phyloP scores from a whole-genome alignment of 1,284 basidiomycete species.

The Cystobasidium sp. region DNA sequence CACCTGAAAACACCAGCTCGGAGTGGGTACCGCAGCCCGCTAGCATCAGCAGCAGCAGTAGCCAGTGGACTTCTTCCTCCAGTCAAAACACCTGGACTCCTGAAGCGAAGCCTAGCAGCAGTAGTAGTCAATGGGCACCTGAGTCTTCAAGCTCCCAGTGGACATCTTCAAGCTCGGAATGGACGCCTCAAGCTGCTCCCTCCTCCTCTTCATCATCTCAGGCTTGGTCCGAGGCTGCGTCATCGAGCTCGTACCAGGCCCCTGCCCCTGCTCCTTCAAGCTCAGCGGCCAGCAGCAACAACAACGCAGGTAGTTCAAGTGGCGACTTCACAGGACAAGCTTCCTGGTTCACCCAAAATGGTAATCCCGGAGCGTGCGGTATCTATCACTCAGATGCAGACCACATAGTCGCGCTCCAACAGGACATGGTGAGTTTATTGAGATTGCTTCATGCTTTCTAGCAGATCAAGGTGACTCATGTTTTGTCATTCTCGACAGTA shows the following conservation, averaged over 20 bases:
- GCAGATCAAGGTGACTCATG: neutral
- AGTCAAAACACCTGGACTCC: slow-evolving; percentile 19
- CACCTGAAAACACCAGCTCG: neutral
- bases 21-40: neutral
- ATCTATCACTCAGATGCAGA: slow-evolving; percentile 68
- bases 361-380: slow-evolving; percentile 63
- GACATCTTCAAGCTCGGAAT: slow-evolving; percentile 15
- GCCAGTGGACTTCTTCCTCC: slow-evolving; percentile 9
- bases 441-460: neutral
- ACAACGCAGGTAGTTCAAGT: neutral
- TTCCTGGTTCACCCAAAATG: slow-evolving; percentile 32
- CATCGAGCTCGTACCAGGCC: neutral
- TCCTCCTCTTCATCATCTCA: slow-evolving; percentile 20
- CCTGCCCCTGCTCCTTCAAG: slow-evolving; percentile 14
- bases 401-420: slow-evolving; percentile 68
- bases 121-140: slow-evolving; percentile 19
- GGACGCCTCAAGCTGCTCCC: slow-evolving; percentile 27
- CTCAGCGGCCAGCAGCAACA: slow-evolving; percentile 6
- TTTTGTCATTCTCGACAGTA: slow-evolving; percentile 57
- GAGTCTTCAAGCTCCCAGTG: slow-evolving; percentile 16
- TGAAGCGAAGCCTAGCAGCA: slow-evolving; percentile 20
- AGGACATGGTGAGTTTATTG: slow-evolving; percentile 25
- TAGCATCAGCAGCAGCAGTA: slow-evolving; percentile 18
- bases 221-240: slow-evolving; percentile 12
- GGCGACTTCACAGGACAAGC: slow-evolving; percentile 22